Evolutionary conservation across 495 filamentous ascomycete genomes (phyloP).

Genomic region (Aspergillus coremiiformis): DNA sequence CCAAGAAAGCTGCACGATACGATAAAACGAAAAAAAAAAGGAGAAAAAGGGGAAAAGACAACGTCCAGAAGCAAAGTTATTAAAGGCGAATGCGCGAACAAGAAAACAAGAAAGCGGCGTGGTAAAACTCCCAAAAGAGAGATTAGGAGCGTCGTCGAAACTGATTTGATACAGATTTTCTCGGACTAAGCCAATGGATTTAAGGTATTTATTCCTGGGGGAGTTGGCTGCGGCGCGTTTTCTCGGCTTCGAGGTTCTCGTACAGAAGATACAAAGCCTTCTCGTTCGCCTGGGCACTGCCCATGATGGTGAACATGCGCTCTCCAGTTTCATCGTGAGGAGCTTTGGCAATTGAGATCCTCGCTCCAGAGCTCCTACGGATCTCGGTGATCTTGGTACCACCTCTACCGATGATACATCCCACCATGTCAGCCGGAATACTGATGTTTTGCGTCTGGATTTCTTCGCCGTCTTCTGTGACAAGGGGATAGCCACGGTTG

Average conservation of each 20-base stretch:
- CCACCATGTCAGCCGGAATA: slow-evolving; percentile 98
- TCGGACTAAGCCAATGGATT: neutral
- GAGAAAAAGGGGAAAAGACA: slow-evolving; percentile 41
- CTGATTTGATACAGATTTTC: neutral
- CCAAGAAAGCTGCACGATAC: slow-evolving; percentile 49
- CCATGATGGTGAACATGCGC: slow-evolving; percentile 99
- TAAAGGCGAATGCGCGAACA: slow-evolving; percentile 17
- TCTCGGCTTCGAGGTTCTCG: slow-evolving; percentile 98
- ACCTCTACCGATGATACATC: slow-evolving; percentile 92
- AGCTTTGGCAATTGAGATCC: slow-evolving; percentile 97
- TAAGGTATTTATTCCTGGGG: slow-evolving; percentile 53
- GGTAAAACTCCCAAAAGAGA: slow-evolving; percentile 11
- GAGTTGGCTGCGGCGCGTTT: slow-evolving; percentile 83
- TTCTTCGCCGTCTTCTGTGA: slow-evolving; percentile 93
- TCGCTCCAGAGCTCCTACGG: slow-evolving; percentile 86
- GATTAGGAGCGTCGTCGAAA: neutral
- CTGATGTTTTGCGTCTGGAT: slow-evolving; percentile 99
- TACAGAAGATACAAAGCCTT: slow-evolving; percentile 93
- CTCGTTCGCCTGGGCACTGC: slow-evolving; percentile 83
- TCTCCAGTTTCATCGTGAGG: slow-evolving; percentile 96
- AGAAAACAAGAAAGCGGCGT: slow-evolving; percentile 1
- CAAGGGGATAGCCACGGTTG: slow-evolving; percentile 64
- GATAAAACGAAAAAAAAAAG: slow-evolving; percentile 44
- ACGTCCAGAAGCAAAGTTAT: slow-evolving; percentile 31
- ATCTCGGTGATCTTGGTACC: slow-evolving; percentile 98